phyloP scores from a whole-genome alignment of 495 filamentous ascomycete species.

The Trichoderma gamsii region DNA sequence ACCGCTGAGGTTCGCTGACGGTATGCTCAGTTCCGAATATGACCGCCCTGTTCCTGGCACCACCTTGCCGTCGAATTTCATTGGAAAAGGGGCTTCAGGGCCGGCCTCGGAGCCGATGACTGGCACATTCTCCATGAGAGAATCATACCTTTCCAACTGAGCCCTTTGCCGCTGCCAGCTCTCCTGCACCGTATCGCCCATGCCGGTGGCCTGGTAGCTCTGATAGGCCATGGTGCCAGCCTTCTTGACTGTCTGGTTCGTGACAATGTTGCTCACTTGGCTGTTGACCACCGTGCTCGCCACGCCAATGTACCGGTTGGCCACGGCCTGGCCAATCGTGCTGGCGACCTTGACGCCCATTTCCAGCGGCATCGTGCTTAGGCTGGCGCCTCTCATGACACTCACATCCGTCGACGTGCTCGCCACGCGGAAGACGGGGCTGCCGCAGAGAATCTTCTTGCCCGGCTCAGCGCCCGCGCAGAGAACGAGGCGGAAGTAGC shows the following conservation, averaged over 20 bases:
- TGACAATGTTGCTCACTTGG: constrained; percentile 38
- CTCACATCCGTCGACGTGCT: constrained; percentile 54
- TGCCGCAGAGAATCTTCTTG: constrained; percentile 53
- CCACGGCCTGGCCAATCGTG: constrained; percentile 44
- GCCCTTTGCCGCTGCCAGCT: constrained; percentile 25
- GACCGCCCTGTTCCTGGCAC: constrained; percentile 30
- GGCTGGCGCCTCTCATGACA: constrained; percentile 55
- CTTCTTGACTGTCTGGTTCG: constrained; percentile 37
- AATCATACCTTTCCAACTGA: constrained; percentile 22
- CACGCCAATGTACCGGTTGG: constrained; percentile 45
- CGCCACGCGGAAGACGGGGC: constrained; percentile 58
- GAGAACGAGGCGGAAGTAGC: constrained; percentile 60
- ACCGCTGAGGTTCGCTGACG: constrained; percentile 37
- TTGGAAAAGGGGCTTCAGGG: constrained; percentile 52
- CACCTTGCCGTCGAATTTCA: constrained; percentile 46
- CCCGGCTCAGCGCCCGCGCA: constrained; percentile 43
- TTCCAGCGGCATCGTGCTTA: constrained; percentile 59
- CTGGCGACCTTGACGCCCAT: constrained; percentile 53
- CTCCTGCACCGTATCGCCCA: constrained; percentile 31
- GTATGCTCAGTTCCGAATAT: constrained; percentile 26
- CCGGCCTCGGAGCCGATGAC: constrained; percentile 39
- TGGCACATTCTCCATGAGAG: constrained; percentile 22
- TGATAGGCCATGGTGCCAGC: constrained; percentile 35
- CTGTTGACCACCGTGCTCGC: constrained; percentile 31
- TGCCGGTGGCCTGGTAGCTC: constrained; percentile 31